Evolutionary conservation across 2,329 filamentous ascomycete species (phyloP).

Genomic region (Amphichorda felina): DNA sequence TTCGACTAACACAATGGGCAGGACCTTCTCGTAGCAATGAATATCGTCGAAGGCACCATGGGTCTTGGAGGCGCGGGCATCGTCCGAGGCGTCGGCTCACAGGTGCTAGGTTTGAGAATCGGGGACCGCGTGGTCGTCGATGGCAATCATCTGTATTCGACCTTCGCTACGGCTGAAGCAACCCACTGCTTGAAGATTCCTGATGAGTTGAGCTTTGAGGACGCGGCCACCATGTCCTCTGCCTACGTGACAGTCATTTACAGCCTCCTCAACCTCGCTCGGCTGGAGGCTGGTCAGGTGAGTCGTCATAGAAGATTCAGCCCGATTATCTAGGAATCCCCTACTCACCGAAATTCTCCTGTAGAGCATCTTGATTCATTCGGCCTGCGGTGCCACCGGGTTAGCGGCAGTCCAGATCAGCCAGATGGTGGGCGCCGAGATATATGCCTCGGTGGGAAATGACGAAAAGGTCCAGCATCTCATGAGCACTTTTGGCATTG

Average conservation of each 20-base stretch:
- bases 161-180: too few relatives aligned
- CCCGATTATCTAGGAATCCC: too few relatives aligned
- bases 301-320: background rate
- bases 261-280: slow-evolving; percentile 14
- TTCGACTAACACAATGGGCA: background rate
- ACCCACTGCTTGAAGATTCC: slow-evolving; percentile 14
- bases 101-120: background rate
- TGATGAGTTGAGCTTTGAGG: slow-evolving; percentile 4
- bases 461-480: slow-evolving; percentile 17
- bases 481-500: slow-evolving; percentile 12
- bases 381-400: slow-evolving; percentile 16
- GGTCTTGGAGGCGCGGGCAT: too few relatives aligned
- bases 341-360: background rate
- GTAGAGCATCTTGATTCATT: slow-evolving; percentile 19
- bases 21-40: background rate
- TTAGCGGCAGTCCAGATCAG: slow-evolving; percentile 16
- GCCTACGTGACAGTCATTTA: slow-evolving; percentile 18
- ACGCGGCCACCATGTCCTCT: slow-evolving; percentile 9
- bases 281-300: slow-evolving; percentile 6
- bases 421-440: slow-evolving; percentile 10
- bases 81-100: too few relatives aligned
- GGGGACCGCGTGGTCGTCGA: slow-evolving; percentile 4
- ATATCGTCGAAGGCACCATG: background rate
- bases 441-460: slow-evolving; percentile 19
- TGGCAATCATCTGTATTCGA: too few relatives aligned